phyloP scores from a whole-genome alignment of 805 yeast species.

The Blastobotrys mokoenaii region DNA sequence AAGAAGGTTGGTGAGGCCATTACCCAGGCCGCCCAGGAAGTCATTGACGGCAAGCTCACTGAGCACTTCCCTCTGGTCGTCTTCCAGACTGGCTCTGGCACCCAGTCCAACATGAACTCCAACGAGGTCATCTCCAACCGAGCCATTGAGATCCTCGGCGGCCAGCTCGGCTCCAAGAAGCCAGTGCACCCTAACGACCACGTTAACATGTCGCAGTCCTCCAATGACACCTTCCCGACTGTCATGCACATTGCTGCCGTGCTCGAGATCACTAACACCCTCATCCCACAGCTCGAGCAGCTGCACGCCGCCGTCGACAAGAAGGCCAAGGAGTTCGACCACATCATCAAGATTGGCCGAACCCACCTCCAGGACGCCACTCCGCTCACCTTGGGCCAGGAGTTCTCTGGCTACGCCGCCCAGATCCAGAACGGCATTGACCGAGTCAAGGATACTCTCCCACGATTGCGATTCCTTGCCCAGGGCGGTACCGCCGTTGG shows the following conservation, averaged over 20 bases:
- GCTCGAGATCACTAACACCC: conserved; percentile 63
- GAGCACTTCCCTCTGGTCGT: conserved; percentile 97
- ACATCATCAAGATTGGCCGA: conserved; percentile 96
- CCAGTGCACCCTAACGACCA: conserved; percentile 99
- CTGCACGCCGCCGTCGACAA: conserved; percentile 70
- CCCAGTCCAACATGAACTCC: conserved; percentile 98
- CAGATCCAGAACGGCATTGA: conserved; percentile 86
- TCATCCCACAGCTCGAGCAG: conserved; percentile 71
- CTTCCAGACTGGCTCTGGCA: conserved; percentile 98
- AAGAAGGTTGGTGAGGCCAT: conserved; percentile 78
- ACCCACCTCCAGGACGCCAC: conserved; percentile 99
- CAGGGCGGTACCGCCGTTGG: conserved; percentile 99
- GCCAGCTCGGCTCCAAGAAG: conserved; percentile 79
- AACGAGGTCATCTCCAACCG: conserved; percentile 98
- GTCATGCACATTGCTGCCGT: conserved; percentile 99
- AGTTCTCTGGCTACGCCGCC: conserved; percentile 92
- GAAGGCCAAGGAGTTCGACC: conserved; percentile 75
- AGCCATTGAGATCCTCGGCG: conserved; percentile 94
- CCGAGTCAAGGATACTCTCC: conserved; percentile 71
- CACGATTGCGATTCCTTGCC: conserved; percentile 73
- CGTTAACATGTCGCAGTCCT: conserved; percentile 97
- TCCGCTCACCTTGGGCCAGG: conserved; percentile 96
- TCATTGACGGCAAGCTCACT: conserved; percentile 78
- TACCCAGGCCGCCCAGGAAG: conserved; percentile 92
- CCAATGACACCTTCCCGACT: conserved; percentile 98